Evolutionary conservation across 495 filamentous ascomycete genomes (phyloP).

Genomic region (Aspergillus nidulans): DNA sequence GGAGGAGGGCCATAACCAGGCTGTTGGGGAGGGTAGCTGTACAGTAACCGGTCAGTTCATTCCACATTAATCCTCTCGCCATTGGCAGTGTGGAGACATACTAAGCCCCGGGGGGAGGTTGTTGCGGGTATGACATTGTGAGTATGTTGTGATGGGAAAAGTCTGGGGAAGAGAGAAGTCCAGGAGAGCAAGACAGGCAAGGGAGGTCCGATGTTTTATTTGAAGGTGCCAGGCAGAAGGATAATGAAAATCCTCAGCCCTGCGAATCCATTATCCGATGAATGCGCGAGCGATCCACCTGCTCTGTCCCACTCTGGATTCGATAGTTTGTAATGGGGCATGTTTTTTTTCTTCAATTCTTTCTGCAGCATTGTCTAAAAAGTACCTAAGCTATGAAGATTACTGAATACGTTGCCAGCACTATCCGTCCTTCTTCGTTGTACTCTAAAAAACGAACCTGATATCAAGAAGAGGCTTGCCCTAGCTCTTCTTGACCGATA

Average conservation of each 20-base stretch:
- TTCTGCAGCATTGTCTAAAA: no score
- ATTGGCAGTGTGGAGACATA: constrained; percentile 1
- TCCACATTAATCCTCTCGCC: background rate
- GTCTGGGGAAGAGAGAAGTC: background rate
- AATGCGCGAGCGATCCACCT: background rate
- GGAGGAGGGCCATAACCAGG: constrained; percentile 2
- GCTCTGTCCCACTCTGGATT: background rate
- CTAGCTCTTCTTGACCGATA: no score
- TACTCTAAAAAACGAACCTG: no score
- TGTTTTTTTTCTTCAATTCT: no score
- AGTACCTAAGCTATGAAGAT: no score
- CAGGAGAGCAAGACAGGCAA: background rate
- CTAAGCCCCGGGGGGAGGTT: constrained; percentile 12
- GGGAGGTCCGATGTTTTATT: background rate
- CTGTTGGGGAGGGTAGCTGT: constrained; percentile 7
- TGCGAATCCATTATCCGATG: no score
- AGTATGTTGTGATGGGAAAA: background rate
- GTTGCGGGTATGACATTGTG: constrained; percentile 10
- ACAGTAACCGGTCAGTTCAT: background rate
- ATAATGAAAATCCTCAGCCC: constrained; percentile 9
- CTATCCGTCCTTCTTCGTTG: no score
- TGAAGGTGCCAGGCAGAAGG: constrained; percentile 6
- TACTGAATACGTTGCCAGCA: no score
- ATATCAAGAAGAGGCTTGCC: no score
- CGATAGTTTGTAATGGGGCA: background rate